phyloP scores from a whole-genome alignment of 2,329 filamentous ascomycete genomes.

The Scopulariopsis brevicaulis region DNA sequence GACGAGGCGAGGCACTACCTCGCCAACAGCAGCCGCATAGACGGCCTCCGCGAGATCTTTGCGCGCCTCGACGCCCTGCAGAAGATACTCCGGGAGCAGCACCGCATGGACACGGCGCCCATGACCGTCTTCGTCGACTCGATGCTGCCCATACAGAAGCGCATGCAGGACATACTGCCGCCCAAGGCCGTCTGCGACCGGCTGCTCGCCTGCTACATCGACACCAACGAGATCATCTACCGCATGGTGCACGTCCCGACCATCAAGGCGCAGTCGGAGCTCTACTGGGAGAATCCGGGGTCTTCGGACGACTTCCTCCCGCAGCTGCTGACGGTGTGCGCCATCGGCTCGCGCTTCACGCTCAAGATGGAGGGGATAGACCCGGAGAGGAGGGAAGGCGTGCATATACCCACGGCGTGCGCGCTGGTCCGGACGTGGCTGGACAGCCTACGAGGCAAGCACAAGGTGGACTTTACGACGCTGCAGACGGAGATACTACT shows the following conservation, averaged over 20 bases:
- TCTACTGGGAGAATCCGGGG: conserved; percentile 36
- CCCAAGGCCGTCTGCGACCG: conserved; percentile 38
- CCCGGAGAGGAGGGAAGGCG: conserved; percentile 39
- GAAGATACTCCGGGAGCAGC: conserved; percentile 32
- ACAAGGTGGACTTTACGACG: conserved; percentile 37
- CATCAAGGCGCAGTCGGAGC: conserved; percentile 36
- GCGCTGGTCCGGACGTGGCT: conserved; percentile 43
- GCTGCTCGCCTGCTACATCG: conserved; percentile 35
- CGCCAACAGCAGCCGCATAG: conserved; percentile 25
- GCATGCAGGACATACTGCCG: conserved; percentile 45
- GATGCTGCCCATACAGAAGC: conserved; percentile 44
- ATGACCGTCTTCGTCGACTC: conserved; percentile 47
- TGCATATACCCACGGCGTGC: conserved; percentile 45
- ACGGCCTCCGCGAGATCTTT: conserved; percentile 29
- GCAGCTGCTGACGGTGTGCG: conserved; percentile 38
- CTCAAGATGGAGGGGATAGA: conserved; percentile 27
- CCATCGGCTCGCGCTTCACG: conserved; percentile 40
- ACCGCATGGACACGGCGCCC: conserved; percentile 32
- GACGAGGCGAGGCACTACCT: conserved; percentile 41
- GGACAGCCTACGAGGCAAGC: conserved; percentile 37
- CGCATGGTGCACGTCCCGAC: conserved; percentile 40
- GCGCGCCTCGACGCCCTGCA: conserved; percentile 33
- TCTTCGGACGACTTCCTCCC: conserved; percentile 39
- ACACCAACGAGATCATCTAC: conserved; percentile 39
- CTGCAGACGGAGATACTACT: conserved; percentile 44